Base-by-base conservation (phyloP, 140 eudicot species). In the Flaveria floridana region DNA sequence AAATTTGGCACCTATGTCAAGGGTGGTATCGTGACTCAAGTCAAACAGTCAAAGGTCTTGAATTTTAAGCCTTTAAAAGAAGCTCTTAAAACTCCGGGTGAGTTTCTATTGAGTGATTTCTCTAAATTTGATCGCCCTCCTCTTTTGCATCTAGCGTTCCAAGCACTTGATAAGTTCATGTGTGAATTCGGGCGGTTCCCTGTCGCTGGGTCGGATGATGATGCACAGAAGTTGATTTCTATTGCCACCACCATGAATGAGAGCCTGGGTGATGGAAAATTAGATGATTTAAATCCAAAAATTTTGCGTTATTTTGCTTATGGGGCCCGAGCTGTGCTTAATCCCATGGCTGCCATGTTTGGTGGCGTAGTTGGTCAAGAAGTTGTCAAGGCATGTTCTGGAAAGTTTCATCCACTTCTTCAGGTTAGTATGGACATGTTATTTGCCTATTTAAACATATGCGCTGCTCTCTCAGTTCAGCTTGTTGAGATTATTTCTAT, bases 301-400 rank as follows among this genome's bases (percentile, higher is more conserved):
- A 85, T 92, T 72, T 67, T 92, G 48, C 82, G 79, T 47, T 84
- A 84, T 68, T 92, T 92, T 85, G 92, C 98, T 62, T 85, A 63
- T 83, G 98, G 98, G 71, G 89, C 96, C 47, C 91, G 95, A 9
- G 98, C 96, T 7, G 96, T 87, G 25, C 86, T 92, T 69, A 92
- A 86, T 83, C 98, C 98, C 67, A 89, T 92, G 95, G 98, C 98
- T 76, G 98, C 98, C 13, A 89, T 92, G 96, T 92, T 92, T 85
- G 98, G 98, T 80, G 98, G 98, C 65, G 84, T 92, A 68, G 98
- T 92, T 71, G 98, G 98, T 13, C 98, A 92, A 84, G 98, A 92
- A 78, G 96, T 92, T 74, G 79, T 92, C 75, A 92, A 92, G 81
- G 97, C 97, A 15, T 92, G 97, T 82, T 89, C 98, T 70, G 98